Conservation (phyloP, 176 grass and related monocot genomes). For the Musa schizocarpa region DNA sequence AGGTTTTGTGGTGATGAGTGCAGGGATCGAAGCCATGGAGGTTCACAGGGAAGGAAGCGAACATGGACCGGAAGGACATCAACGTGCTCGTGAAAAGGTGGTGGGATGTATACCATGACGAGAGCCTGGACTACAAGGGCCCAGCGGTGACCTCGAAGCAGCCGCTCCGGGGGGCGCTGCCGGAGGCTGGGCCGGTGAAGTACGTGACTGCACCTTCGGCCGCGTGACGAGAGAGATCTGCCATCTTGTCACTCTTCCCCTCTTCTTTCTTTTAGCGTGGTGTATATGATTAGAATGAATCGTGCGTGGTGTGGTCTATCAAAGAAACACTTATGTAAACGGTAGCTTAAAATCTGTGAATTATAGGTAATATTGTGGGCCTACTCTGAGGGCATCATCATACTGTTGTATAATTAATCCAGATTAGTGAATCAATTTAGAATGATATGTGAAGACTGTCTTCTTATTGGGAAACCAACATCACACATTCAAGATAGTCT, state of each 20-base stretch:
- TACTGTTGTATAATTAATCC: too few relatives aligned
- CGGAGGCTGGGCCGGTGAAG: slow-evolving; percentile 39
- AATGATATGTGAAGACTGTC: too few relatives aligned
- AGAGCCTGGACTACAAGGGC: slow-evolving; percentile 55
- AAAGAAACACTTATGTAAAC: too few relatives aligned
- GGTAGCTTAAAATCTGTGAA: too few relatives aligned
- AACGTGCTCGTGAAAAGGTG: slow-evolving; percentile 60
- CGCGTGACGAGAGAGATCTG: slow-evolving; percentile 29
- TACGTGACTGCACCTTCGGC: slow-evolving; percentile 64
- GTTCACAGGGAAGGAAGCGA: slow-evolving; percentile 72
- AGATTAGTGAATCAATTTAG: too few relatives aligned
- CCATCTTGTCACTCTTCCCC: neutral
- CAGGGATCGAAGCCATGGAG: slow-evolving; percentile 94
- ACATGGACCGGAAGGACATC: slow-evolving; percentile 93
- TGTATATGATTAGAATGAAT: too few relatives aligned
- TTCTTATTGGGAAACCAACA: too few relatives aligned
- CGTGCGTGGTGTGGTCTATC: too few relatives aligned
- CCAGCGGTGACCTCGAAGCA: slow-evolving; percentile 19
- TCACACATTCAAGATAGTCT: too few relatives aligned
- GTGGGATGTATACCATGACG: slow-evolving; percentile 71
- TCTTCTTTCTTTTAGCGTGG: neutral
- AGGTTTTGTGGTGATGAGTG: neutral
- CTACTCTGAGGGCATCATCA: too few relatives aligned
- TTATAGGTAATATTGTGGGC: too few relatives aligned
- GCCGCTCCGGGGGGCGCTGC: slow-evolving; percentile 37